A percentile compares a stretch with the other conserved stretches of the same genome.
These are phyloP conservation scores for Coemansia sp. DNA, from an alignment of 192 early-diverging fungal genomes.

Conservation along the genomic window DNA sequence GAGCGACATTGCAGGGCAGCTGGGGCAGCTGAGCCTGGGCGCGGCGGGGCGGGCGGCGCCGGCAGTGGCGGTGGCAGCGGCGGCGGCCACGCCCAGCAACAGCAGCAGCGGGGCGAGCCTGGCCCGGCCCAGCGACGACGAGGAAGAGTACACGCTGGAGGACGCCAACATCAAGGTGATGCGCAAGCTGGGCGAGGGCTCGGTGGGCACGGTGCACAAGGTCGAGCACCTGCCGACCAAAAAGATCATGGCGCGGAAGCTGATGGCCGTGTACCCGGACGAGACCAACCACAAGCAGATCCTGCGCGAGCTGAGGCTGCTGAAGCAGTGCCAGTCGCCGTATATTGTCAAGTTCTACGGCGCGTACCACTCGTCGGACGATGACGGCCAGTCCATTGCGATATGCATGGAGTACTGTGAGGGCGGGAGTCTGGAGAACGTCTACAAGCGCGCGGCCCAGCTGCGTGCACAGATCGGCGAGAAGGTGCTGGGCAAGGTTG, in stretches of 20 bases:
- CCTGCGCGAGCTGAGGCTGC: constrained; percentile 82
- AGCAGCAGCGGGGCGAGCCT: not conserved
- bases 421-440: constrained; percentile 84
- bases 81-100: constrained; percentile 21
- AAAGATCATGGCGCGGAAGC: constrained; percentile 89
- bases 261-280: constrained; percentile 60
- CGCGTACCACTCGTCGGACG: constrained; percentile 75
- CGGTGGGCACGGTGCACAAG: constrained; percentile 88
- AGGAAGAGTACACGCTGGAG: constrained; percentile 36
- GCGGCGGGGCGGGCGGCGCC: not conserved
- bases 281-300: constrained; percentile 77
- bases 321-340: constrained; percentile 83
- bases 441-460: constrained; percentile 71
- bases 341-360: constrained; percentile 96
- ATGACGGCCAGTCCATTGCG: constrained; percentile 67
- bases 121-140: constrained; percentile 3
- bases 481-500: constrained; percentile 80
- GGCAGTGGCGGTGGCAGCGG: constrained; percentile 3
- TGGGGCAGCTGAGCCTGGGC: constrained; percentile 23
- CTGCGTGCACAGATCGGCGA: constrained; percentile 81
- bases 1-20: constrained; percentile 8
- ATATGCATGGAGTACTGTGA: constrained; percentile 98
- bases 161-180: constrained; percentile 70
- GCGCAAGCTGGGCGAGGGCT: constrained; percentile 83
- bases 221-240: constrained; percentile 68